Evolutionary conservation across 805 yeast genomes (phyloP).

Genomic region (Candida sithepensis): DNA sequence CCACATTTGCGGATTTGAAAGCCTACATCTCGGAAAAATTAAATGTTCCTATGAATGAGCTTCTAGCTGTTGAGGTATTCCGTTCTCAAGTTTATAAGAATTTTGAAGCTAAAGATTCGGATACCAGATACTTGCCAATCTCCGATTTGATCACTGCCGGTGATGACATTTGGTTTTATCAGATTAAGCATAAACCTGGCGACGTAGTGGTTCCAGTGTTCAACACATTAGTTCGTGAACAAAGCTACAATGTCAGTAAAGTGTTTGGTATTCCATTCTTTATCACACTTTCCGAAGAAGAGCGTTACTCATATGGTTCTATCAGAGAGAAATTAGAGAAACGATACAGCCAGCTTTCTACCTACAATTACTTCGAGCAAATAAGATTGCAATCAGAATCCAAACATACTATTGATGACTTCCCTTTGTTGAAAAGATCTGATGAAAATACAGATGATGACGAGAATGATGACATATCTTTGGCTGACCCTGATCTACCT

Average conservation of each 20-base stretch:
- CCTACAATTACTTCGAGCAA: constrained; percentile 35
- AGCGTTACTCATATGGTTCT: constrained; percentile 50
- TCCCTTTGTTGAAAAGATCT: constrained; percentile 22
- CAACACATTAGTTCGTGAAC: constrained; percentile 38
- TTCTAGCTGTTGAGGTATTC: constrained; percentile 61
- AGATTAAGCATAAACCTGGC: constrained; percentile 37
- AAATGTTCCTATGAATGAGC: constrained; percentile 32
- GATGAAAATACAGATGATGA: background rate
- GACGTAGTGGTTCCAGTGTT: constrained; percentile 61
- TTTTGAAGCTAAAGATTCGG: constrained; percentile 54
- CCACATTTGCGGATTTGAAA: constrained; percentile 63
- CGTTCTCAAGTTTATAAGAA: constrained; percentile 65
- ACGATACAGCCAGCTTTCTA: constrained; percentile 44
- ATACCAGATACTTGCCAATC: constrained; percentile 59
- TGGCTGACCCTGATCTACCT: constrained; percentile 49
- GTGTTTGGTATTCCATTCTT: constrained; percentile 79
- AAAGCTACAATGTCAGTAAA: constrained; percentile 35
- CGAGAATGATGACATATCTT: constrained; percentile 38
- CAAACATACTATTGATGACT: constrained; percentile 21
- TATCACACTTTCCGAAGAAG: constrained; percentile 51
- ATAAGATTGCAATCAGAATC: constrained; percentile 17
- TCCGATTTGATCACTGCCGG: constrained; percentile 59
- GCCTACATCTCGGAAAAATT: constrained; percentile 52
- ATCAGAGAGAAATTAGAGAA: constrained; percentile 57
- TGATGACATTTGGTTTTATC: constrained; percentile 67